These are phyloP conservation scores for Populus nigra DNA, from an alignment of 345 rosid genomes.

Conservation along the genomic window DNA sequence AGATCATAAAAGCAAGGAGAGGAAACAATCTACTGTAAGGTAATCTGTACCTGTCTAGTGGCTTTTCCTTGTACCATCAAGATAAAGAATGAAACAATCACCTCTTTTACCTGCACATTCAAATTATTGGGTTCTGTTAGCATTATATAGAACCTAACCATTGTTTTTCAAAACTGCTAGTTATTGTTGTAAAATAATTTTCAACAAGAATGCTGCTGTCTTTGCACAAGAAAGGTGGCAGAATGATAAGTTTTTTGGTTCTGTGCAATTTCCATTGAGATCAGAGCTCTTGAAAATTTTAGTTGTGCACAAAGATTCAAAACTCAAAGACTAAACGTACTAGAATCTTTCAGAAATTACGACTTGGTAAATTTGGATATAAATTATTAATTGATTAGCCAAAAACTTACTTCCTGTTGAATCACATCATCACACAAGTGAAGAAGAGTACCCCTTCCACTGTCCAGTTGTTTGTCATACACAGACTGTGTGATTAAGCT, in stretches of 20 bases:
- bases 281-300: too few relatives aligned
- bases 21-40: neutral
- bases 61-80: constrained; percentile 25
- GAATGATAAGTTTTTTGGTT: too few relatives aligned
- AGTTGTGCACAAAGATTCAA: too few relatives aligned
- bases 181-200: too few relatives aligned
- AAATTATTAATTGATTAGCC: too few relatives aligned
- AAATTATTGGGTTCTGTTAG: constrained; percentile 1
- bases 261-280: too few relatives aligned
- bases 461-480: constrained; percentile 73
- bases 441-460: constrained; percentile 83
- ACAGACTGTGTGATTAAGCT: constrained; percentile 20
- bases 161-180: too few relatives aligned
- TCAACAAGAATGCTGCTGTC: too few relatives aligned
- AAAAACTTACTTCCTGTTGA: constrained; percentile 18
- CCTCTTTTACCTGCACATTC: constrained; percentile 17
- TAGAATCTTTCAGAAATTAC: too few relatives aligned
- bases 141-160: neutral
- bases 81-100: constrained; percentile 5
- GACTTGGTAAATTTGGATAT: too few relatives aligned
- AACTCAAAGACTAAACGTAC: too few relatives aligned
- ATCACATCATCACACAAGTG: constrained; percentile 69
- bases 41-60: constrained; percentile 10
- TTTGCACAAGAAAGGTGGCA: too few relatives aligned
- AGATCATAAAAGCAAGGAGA: neutral